Percentiles rank a stretch among this genome's conserved stretches.
Conservation (phyloP, 2,329 filamentous ascomycete genomes). For the Atkinsonella texensis region DNA sequence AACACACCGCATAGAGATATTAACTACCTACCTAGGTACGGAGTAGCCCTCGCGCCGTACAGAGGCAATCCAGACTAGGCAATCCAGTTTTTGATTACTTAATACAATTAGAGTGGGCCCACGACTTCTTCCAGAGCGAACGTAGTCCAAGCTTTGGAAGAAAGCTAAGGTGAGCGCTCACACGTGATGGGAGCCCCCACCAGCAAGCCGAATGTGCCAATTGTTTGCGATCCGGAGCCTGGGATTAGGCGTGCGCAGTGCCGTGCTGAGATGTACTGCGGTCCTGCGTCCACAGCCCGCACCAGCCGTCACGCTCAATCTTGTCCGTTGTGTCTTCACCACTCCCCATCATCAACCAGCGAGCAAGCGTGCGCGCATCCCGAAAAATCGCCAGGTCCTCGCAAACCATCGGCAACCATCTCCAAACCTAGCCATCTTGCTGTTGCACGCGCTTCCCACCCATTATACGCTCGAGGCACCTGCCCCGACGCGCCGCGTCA, state of each 20-base stretch:
- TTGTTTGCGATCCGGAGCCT: constrained; percentile 13
- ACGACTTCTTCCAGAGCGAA: no score
- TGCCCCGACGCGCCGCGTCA: constrained; percentile 28
- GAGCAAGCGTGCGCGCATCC: constrained; percentile 41
- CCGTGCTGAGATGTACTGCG: constrained; percentile 34
- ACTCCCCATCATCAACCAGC: constrained; percentile 39
- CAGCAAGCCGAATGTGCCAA: constrained; percentile 8
- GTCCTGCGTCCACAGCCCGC: constrained; percentile 24
- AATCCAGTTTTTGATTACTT: background rate
- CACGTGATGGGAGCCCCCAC: background rate
- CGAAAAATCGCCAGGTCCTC: constrained; percentile 49
- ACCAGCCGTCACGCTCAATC: constrained; percentile 37
- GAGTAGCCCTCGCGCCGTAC: background rate
- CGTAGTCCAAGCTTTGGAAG: no score
- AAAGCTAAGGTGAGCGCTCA: background rate
- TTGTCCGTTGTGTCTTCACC: constrained; percentile 40
- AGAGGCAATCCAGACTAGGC: background rate
- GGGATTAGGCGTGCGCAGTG: constrained; percentile 17
- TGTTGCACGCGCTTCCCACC: constrained; percentile 43
- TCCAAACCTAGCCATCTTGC: constrained; percentile 38
- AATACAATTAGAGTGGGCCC: background rate
- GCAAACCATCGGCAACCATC: constrained; percentile 48
- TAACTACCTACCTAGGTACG: no score
- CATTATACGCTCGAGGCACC: constrained; percentile 29
- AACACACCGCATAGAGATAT: no score